Evolutionary conservation across 495 filamentous ascomycete genomes (phyloP).

Genomic region (Tuber microsphaerosporum): DNA sequence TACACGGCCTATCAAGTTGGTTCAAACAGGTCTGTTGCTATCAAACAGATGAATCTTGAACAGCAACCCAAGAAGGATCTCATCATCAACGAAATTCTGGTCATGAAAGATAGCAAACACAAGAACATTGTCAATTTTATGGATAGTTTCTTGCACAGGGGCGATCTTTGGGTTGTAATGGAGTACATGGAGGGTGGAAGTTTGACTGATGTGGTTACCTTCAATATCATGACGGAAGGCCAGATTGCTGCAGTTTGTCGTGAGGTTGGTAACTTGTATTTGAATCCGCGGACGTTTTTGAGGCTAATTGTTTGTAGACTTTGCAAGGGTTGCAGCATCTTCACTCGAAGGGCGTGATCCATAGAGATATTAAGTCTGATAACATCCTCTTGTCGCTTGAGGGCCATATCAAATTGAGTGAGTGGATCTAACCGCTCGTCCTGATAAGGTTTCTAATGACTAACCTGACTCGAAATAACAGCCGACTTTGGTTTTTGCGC

Average conservation of each 20-base stretch:
- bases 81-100: constrained; percentile 97
- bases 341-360: constrained; percentile 95
- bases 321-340: constrained; percentile 86
- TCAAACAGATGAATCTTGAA: constrained; percentile 99
- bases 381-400: constrained; percentile 93
- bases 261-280: constrained; percentile 52
- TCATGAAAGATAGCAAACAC: constrained; percentile 98
- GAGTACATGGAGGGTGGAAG: constrained; percentile 99
- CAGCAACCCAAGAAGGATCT: constrained; percentile 98
- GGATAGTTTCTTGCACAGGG: constrained; percentile 80
- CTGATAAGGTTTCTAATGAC: constrained; percentile 1
- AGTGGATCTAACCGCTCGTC: constrained; percentile 42
- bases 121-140: constrained; percentile 99
- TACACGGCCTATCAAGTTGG: constrained; percentile 82
- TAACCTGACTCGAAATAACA: constrained; percentile 42
- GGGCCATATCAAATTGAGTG: constrained; percentile 96
- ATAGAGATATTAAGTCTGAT: constrained; percentile 97
- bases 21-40: constrained; percentile 81
- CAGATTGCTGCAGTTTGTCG: constrained; percentile 94
- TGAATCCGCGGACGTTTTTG: neutral
- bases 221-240: constrained; percentile 96
- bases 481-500: constrained; percentile 99
- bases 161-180: constrained; percentile 98
- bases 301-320: constrained; percentile 49
- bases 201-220: constrained; percentile 95